phyloP scores from a whole-genome alignment of 2,329 filamentous ascomycete genomes.

The Aureobasidium sp. region DNA sequence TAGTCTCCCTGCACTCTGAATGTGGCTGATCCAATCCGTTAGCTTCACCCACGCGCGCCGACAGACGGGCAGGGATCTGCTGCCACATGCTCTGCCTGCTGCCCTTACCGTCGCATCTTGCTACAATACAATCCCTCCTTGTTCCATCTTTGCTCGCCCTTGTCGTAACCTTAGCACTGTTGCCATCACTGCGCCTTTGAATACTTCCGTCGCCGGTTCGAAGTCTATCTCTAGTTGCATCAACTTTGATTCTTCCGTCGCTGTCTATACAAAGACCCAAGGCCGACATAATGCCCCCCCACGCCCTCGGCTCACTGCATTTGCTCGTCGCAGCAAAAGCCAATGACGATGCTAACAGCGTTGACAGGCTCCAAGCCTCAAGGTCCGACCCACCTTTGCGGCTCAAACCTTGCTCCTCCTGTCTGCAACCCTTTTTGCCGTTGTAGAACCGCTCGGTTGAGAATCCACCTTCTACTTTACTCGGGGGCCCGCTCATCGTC shows the following conservation, averaged over 20 bases:
- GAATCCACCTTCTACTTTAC: background rate
- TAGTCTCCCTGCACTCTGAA: conserved; percentile 2
- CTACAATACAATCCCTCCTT: background rate
- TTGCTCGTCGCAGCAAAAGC: background rate
- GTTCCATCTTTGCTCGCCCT: background rate
- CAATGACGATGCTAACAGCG: conserved; percentile 9
- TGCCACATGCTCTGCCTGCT: conserved; percentile 2
- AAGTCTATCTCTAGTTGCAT: background rate
- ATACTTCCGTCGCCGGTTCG: background rate
- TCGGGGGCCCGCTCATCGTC: background rate
- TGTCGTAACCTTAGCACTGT: background rate
- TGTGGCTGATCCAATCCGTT: background rate
- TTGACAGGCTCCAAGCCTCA: background rate
- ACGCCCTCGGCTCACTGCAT: background rate
- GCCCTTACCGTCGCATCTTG: background rate
- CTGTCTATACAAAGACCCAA: background rate
- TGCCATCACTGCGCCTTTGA: background rate
- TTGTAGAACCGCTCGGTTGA: conserved; percentile 13
- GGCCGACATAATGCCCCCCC: background rate
- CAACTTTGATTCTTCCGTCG: background rate
- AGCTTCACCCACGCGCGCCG: background rate
- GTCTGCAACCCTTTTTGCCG: conserved; percentile 1
- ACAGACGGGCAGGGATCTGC: conserved; percentile 6
- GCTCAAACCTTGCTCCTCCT: conserved; percentile 9
- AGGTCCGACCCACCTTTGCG: conserved; percentile 6